Base-by-base conservation (phyloP, 2,329 filamentous ascomycete genomes). In the Talaromyces atroroseus region DNA sequence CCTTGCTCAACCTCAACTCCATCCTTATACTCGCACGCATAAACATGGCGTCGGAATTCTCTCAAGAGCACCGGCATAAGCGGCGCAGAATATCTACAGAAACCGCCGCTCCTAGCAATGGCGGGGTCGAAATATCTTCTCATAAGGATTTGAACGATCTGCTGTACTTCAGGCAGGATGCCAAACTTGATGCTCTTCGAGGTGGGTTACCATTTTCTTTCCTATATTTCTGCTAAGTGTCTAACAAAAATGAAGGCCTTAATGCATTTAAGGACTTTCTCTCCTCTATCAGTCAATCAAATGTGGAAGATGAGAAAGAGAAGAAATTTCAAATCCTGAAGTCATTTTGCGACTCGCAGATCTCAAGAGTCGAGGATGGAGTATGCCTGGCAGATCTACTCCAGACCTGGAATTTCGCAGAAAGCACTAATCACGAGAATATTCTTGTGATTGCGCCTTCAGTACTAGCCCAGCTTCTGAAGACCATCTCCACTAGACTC, bases 401-500 rank as follows among this genome's bases (percentile, higher is more conserved):
- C 74, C 88, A 95, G 64, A 90, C 86, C 58, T 97, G 92, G 92
- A 85, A 84, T 49, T 91, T 89, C 74, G 91, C 89, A 3, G 84
- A 85, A 29, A 86, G 89, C 68, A 84, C 84, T 62, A 90, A 89
- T 67, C 88, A 92, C 63, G 91, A 96, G 58, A 82, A 85, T 54
- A 77, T 96, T 58, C 81, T 94, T 68, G 92, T 91, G 1, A 83
- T 89, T 7, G 84, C 94, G 2, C 85, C 88, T 1, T 89, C 92
- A 1, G 86, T 91, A 7, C 76, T 99, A 29, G 89, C 90, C 1
- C 80, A 96, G 20, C 81, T 97, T 47, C 77, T 97, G 36, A 90
- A 87, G 71, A 83, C 88, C 21, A 79, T 95, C 48, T 92, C 91
- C 0, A 81, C 79, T 42, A 81, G 87, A 16, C 76, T 94, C 49